Evolutionary conservation across 208 protist genomes (phyloP), one percentile per base, ranked within the genome.

Genomic region (Borovskyia barvae): DNA sequence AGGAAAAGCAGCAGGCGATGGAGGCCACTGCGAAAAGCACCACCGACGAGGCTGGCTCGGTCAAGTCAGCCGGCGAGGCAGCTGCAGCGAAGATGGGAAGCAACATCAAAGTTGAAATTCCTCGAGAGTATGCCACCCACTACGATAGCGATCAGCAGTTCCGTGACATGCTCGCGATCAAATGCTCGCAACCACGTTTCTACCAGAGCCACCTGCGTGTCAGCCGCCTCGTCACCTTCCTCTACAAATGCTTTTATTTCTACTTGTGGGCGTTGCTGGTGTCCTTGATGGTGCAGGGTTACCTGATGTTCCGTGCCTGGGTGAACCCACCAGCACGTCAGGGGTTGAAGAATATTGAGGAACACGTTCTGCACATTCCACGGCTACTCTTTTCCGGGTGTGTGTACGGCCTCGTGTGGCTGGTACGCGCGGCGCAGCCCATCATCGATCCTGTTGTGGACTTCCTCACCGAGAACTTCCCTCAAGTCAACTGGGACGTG

Each of bases 171-270:
- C 57, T 94, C n/a, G 76, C 75, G 6, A 90, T 94, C 59, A 89
- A 86, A 61, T 89, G 78, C 57, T 82, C 80, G n/a, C 75, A 89
- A 41, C 88, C 78, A n/a, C 64, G 75, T 39, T 92, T 94, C 72
- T 75, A 78, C 63, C 61, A 48, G 40, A 81, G 82, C 22, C 72
- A 82, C n/a, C 72, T 94, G 9, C 85, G 85, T 14, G 29, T 94
- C 14, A 85, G 68, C 53, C 72, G 60, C 15, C 8, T 88, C 5
- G 40, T 48, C 12, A 94, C 88, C 5, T n/a, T 79, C 0, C 7
- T 75, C 15, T 94, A 94, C 79, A 92, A 91, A 66, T 58, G 56
- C 29, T 52, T 90, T 20, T 94, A 94, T 59, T 92, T 88, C 51
- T 94, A 92, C 60, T 66, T 92, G 19, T 94, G 88, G 82, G 82